phyloP scores from a whole-genome alignment of 495 filamentous ascomycete genomes.

The Annulohypoxylon bovei region DNA sequence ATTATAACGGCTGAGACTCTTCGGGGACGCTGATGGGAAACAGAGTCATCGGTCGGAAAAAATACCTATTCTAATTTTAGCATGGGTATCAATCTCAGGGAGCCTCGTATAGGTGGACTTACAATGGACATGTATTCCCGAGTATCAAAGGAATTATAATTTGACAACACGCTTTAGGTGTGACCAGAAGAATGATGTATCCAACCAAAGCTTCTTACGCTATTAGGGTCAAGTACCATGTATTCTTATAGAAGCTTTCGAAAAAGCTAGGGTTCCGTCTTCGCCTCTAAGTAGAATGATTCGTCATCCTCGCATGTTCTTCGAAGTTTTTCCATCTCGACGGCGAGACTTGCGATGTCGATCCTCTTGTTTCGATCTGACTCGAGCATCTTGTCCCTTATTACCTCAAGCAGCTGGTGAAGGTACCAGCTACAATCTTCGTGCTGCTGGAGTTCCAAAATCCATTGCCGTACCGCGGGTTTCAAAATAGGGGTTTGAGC shows the following conservation, averaged over 20 bases:
- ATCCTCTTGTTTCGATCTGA: conserved; percentile 20
- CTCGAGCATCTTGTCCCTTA: conserved; percentile 32
- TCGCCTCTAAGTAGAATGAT: conserved; percentile 25
- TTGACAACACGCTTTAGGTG: too few relatives aligned
- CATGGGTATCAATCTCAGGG: not conserved
- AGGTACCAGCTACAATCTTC: conserved; percentile 24
- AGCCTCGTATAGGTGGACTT: not conserved
- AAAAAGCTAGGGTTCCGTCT: not conserved
- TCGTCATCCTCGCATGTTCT: not conserved
- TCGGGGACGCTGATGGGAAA: not conserved
- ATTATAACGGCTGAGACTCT: conserved; percentile 8
- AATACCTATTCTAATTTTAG: not conserved
- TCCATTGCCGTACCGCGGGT: conserved; percentile 11
- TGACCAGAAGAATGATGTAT: not conserved
- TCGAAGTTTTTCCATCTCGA: conserved; percentile 15
- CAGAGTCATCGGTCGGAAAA: not conserved
- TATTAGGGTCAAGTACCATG: not conserved
- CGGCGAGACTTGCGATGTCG: not conserved
- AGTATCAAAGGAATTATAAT: not conserved
- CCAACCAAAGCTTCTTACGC: not conserved
- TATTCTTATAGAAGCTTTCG: not conserved
- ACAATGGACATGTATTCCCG: not conserved
- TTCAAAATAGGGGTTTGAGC: conserved; percentile 25
- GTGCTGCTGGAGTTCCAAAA: conserved; percentile 15
- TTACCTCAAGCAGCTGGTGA: conserved; percentile 29